Evolutionary conservation across 1,284 basidiomycete species (phyloP), one percentile per base, ranked within the genome.

Genomic region (Cronartium ribicola): DNA sequence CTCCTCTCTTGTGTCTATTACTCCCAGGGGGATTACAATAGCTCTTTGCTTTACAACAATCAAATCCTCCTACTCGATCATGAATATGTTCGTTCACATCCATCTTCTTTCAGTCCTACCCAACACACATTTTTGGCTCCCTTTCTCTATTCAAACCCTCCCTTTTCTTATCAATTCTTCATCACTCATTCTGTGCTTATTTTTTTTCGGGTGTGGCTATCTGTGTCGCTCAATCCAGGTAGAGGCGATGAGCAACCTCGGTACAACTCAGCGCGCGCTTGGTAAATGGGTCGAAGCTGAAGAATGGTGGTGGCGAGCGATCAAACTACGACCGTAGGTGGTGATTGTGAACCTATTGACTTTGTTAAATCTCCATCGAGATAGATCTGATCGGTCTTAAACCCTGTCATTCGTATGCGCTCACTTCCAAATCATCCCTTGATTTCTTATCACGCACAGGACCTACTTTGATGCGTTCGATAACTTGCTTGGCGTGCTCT

Each of bases 241-340:
- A 77, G 84, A 85, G 78, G 84, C 84, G 7, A 84, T 85, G 84
- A 82, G 82, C 70, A 86, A 86, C 76, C 83, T 86, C 51, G 85
- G 85, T 5, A 85, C 84, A 7, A 84, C 85, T 5, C 79, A 84
- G 66, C 82, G 83, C 22, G 83, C 83, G 5, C 78, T 83, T 72
- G 80, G 83, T 66, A 78, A 79, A 7, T 79, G 79, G 74, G 71
- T 77, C 5, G 82, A 84, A 57, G 84, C 84, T 0, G 82, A 84
- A 75, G 77, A 76, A 37, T 84, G 83, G 83, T 85, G 84, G 84
- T 82, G 82, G 82, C 81, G 81, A 63, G 84, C 84, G 8, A 80
- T 85, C 64, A 79, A 80, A 63, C 75, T 84, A 7, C 78, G 82
- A 40, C 84, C 84, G 13, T 74, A 40, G 61, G 71, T 74, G 29